These are phyloP conservation scores for Nakaseomyces glabratus DNA, from an alignment of 1,139 yeast genomes.

Conservation along the genomic window DNA sequence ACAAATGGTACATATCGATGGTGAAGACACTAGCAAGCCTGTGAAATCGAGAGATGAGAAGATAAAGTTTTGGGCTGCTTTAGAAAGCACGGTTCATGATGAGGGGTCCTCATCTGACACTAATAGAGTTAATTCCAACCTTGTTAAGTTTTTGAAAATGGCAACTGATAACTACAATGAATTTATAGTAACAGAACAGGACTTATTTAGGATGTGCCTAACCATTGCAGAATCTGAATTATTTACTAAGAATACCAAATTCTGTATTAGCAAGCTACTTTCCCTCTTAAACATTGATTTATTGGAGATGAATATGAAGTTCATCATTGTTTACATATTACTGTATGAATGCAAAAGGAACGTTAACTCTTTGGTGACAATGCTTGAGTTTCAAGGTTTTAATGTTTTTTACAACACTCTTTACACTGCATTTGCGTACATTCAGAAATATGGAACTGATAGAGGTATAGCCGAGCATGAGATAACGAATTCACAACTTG, in stretches of 20 bases:
- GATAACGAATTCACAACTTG: conserved; percentile 16
- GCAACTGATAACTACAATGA: conserved; percentile 31
- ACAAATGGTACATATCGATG: too few relatives aligned
- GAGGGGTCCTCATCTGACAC: too few relatives aligned
- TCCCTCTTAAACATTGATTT: conserved; percentile 35
- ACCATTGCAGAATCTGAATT: conserved; percentile 31
- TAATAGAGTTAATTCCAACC: conserved; percentile 24
- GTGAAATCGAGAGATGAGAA: not conserved
- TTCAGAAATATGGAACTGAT: conserved; percentile 26
- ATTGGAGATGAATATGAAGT: conserved; percentile 34
- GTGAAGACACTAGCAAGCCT: too few relatives aligned
- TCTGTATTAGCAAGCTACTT: conserved; percentile 41
- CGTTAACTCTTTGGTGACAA: conserved; percentile 35
- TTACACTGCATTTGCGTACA: conserved; percentile 32
- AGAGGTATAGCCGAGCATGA: conserved; percentile 12
- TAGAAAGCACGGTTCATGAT: conserved; percentile 27
- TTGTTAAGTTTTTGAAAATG: conserved; percentile 31
- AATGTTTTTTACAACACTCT: conserved; percentile 35
- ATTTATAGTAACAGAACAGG: conserved; percentile 31
- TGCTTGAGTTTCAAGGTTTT: conserved; percentile 46
- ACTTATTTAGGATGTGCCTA: conserved; percentile 32
- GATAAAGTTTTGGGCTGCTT: conserved; percentile 30
- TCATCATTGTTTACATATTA: conserved; percentile 43
- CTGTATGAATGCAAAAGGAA: conserved; percentile 41
- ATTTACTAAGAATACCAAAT: conserved; percentile 33